Base-by-base conservation (phyloP, 139 green algal genomes). In the Spirogloea muscicola region DNA sequence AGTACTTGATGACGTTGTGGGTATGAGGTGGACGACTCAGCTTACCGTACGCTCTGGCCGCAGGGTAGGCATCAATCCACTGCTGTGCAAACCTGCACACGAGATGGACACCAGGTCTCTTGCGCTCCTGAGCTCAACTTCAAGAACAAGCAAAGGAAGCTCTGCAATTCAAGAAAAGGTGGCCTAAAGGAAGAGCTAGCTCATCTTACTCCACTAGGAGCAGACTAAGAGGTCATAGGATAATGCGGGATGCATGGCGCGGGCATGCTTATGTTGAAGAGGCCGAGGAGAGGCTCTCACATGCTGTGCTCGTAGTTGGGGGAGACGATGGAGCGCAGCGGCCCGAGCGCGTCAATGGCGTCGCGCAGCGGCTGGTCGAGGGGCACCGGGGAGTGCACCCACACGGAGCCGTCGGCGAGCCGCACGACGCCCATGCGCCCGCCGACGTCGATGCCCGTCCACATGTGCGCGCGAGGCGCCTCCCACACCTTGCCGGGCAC, bases 241-340 rank as follows among this genome's bases (percentile, higher is more conserved):
- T n/a, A n/a, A n/a, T n/a, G n/a, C n/a, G n/a, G n/a, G n/a, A n/a
- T n/a, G n/a, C n/a, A n/a, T n/a, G n/a, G n/a, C n/a, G n/a, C n/a
- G n/a, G n/a, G n/a, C n/a, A n/a, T n/a, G n/a, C n/a, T n/a, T n/a
- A n/a, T n/a, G n/a, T n/a, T n/a, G n/a, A n/a, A n/a, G n/a, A n/a
- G n/a, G n/a, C n/a, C n/a, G n/a, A n/a, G n/a, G n/a, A n/a, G n/a
- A n/a, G 13, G 13, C 57, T 34, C 68, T 81, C 62, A 79, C 46
- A 72, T 79, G 16, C 75, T 52, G 55, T 89, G 84, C 70, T 90
- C 86, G 79, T 82, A 90, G 70, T 90, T 90, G 25, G 86, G 86
- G 3, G 65, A 73, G 10, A 90, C 84, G 25, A 90, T 85, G 69
- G 86, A 76, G 48, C 79, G 76, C 2, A 90, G 82, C 21, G 34